These are phyloP conservation scores for Cyclotella cryptica DNA, from an alignment of 108 stramenopile genomes.

Conservation along the genomic window DNA sequence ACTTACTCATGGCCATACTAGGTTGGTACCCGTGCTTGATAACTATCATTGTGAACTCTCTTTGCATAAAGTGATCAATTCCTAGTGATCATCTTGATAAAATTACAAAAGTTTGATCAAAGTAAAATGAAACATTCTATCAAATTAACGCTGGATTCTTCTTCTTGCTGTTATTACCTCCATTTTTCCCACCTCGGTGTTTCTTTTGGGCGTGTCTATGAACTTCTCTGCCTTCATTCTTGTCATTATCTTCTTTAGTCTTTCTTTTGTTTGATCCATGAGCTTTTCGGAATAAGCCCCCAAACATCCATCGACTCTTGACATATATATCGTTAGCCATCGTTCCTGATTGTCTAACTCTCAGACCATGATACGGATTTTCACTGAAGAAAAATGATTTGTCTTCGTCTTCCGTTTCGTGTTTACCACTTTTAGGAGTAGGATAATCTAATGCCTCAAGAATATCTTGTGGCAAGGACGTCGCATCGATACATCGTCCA, in stretches of 20 bases:
- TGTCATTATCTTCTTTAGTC: neutral
- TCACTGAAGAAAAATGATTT: conserved; percentile 67
- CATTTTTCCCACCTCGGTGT: neutral
- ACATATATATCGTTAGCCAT: conserved; percentile 93
- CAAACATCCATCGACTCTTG: conserved; percentile 86
- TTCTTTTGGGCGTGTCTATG: conserved; percentile 3
- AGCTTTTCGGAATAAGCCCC: conserved; percentile 59
- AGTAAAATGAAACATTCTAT: neutral
- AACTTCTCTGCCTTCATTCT: neutral
- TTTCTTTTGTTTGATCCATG: neutral
- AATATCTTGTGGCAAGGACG: conserved; percentile 34
- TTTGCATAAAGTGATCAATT: too few species aligned
- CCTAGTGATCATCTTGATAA: too few species aligned
- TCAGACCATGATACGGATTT: conserved; percentile 81
- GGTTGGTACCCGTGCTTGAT: too few species aligned
- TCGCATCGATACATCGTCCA: conserved; percentile 52
- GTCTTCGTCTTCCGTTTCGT: conserved; percentile 36
- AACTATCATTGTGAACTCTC: too few species aligned
- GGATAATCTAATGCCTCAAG: conserved; percentile 36
- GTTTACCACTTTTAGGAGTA: conserved; percentile 33
- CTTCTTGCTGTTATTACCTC: conserved; percentile 13
- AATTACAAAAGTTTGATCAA: neutral
- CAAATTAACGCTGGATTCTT: conserved; percentile 8
- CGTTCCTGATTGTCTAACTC: conserved; percentile 88
- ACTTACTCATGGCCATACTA: too few species aligned